phyloP scores from a whole-genome alignment of 345 rosid species.

The Salix purpurea region DNA sequence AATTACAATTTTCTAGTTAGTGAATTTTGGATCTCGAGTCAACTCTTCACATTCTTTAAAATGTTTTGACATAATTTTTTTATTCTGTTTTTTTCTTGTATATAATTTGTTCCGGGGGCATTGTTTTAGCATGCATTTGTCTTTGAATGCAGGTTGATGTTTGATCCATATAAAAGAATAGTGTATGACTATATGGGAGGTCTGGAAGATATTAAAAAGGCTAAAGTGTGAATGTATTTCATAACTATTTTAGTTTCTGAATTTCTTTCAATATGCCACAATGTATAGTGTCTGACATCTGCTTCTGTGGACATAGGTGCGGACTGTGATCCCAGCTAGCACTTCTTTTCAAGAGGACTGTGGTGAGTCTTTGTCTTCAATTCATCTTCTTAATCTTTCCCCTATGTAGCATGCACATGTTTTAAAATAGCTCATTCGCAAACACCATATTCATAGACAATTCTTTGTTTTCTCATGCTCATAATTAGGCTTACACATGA shows the following conservation, averaged over 20 bases:
- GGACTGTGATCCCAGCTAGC: slow-evolving; percentile 52
- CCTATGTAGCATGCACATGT: not conserved
- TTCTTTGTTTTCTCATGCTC: not conserved
- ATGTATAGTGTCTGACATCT: slow-evolving; percentile 1
- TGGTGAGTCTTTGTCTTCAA: slow-evolving; percentile 17
- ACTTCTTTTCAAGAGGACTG: slow-evolving; percentile 57
- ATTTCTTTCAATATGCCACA: slow-evolving; percentile 15
- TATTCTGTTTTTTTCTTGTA: not conserved
- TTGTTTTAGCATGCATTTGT: slow-evolving; percentile 1
- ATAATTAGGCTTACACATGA: slow-evolving; percentile 1
- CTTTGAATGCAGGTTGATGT: slow-evolving; percentile 65
- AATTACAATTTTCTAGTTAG: not conserved
- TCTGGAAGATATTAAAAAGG: slow-evolving; percentile 75
- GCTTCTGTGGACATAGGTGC: slow-evolving; percentile 40
- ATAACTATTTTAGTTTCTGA: slow-evolving; percentile 20
- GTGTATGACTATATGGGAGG: slow-evolving; percentile 90
- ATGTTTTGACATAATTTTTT: not conserved
- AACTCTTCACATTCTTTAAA: not conserved
- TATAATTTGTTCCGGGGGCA: not conserved
- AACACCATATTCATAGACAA: not conserved
- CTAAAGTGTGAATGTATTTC: slow-evolving; percentile 84
- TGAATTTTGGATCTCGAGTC: not conserved
- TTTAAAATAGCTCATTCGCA: not conserved
- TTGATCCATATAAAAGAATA: slow-evolving; percentile 79
- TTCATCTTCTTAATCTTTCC: not conserved